Evolutionary conservation across 140 eudicot species (phyloP).

Genomic region (Cichorium intybus): DNA sequence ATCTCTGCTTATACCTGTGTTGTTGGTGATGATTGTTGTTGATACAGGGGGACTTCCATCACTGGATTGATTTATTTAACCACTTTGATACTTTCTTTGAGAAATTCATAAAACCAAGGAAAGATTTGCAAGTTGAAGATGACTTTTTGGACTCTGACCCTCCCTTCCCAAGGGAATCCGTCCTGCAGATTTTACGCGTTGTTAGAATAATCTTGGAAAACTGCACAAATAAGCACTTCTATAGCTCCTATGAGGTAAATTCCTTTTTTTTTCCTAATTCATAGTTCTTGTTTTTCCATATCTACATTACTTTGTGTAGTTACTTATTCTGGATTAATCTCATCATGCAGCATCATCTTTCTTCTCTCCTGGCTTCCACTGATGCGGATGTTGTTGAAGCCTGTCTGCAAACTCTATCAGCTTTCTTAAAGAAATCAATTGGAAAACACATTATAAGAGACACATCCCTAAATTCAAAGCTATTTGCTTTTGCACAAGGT

Average conservation of each 20-base stretch:
- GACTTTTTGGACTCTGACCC: conserved; percentile 73
- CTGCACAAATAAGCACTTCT: conserved; percentile 95
- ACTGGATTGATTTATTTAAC: conserved; percentile 95
- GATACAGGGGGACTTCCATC: conserved; percentile 97
- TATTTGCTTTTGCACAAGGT: conserved; percentile 94
- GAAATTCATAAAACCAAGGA: conserved; percentile 85
- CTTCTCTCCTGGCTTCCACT: conserved; percentile 88
- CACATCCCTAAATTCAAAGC: conserved; percentile 67
- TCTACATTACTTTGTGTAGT: conserved; percentile 3
- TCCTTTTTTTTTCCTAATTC: conserved; percentile 6
- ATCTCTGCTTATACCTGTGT: conserved; percentile 1
- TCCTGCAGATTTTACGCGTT: conserved; percentile 93
- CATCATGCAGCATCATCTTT: conserved; percentile 88
- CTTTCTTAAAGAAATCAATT: conserved; percentile 77
- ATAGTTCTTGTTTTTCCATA: neutral
- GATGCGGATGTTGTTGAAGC: conserved; percentile 96
- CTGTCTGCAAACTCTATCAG: conserved; percentile 78
- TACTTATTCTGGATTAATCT: conserved; percentile 18
- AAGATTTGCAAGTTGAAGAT: conserved; percentile 88
- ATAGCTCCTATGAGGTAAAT: conserved; percentile 88
- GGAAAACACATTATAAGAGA: conserved; percentile 83
- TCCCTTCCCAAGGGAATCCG: conserved; percentile 88
- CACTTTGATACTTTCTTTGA: conserved; percentile 90
- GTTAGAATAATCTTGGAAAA: conserved; percentile 80
- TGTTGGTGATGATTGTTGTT: conserved; percentile 23